Percentiles rank a stretch among this genome's conserved stretches.
Evolutionary conservation across 1,284 basidiomycete species (phyloP).

Genomic region (Ceratobasidium sp.): DNA sequence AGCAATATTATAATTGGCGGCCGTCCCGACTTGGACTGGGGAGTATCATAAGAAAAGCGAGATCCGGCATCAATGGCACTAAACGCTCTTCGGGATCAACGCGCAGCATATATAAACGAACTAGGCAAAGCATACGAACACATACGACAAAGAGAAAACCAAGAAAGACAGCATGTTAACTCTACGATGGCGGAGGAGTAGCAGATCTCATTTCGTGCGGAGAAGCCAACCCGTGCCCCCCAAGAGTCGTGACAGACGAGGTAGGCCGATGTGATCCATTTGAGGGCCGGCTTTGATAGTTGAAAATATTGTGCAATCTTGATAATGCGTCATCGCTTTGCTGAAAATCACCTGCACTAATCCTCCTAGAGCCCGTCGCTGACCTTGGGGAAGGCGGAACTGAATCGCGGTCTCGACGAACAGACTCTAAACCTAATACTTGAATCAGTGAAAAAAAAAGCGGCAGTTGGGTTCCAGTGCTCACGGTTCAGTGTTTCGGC

Average conservation of each 20-base stretch:
- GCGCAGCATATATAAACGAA: slow-evolving; percentile 1
- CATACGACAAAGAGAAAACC: slow-evolving; percentile 4
- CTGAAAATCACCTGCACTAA: slow-evolving; percentile 45
- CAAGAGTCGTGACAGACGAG: slow-evolving; percentile 35
- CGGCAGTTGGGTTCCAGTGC: slow-evolving; percentile 45
- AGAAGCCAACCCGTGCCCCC: slow-evolving; percentile 8
- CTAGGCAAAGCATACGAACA: slow-evolving; percentile 22
- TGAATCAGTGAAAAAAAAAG: background rate
- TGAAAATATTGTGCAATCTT: slow-evolving; percentile 78
- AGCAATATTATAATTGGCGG: too few relatives aligned
- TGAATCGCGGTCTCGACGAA: slow-evolving; percentile 47
- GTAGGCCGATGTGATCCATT: slow-evolving; percentile 20
- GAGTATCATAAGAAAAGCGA: too few relatives aligned
- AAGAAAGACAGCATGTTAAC: slow-evolving; percentile 2
- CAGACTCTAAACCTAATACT: slow-evolving; percentile 69
- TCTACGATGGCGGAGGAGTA: slow-evolving; percentile 26
- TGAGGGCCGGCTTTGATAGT: slow-evolving; percentile 58
- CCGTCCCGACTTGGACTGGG: too few relatives aligned
- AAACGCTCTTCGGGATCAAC: too few relatives aligned
- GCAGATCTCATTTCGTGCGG: slow-evolving; percentile 16
- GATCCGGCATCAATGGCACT: too few relatives aligned
- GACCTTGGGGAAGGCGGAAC: slow-evolving; percentile 42
- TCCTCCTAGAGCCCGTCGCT: slow-evolving; percentile 44
- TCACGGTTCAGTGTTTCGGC: slow-evolving; percentile 77
- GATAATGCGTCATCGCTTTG: slow-evolving; percentile 68